A percentile compares a stretch with the other conserved stretches of the same genome.
Conservation (phyloP, 2,329 filamentous ascomycete species). For the Xylaria sp. region DNA sequence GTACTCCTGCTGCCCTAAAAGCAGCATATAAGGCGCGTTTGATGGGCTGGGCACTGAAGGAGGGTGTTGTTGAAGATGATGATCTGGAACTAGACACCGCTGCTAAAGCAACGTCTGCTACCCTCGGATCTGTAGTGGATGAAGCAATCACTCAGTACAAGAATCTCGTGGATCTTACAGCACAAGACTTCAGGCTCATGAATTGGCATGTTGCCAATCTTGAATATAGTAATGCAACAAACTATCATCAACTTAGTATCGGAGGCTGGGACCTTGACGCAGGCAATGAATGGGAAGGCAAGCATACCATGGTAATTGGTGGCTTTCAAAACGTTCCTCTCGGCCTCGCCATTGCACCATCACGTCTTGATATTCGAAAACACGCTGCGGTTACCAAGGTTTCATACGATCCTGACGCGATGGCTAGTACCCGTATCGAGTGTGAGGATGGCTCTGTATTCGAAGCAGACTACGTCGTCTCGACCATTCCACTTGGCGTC, state of each 20-base stretch:
- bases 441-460: slow-evolving; percentile 82
- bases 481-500: slow-evolving; percentile 90
- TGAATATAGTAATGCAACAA: slow-evolving; percentile 95
- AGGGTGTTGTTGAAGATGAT: slow-evolving; percentile 69
- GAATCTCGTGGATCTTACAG: slow-evolving; percentile 80
- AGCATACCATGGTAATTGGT: slow-evolving; percentile 91
- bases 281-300: slow-evolving; percentile 96
- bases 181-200: slow-evolving; percentile 88
- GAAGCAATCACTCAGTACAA: slow-evolving; percentile 91
- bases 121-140: slow-evolving; percentile 90
- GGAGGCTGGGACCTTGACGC: slow-evolving; percentile 96
- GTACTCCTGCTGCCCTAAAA: slow-evolving; percentile 74
- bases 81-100: slow-evolving; percentile 78
- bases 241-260: slow-evolving; percentile 86
- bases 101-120: slow-evolving; percentile 73
- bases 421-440: slow-evolving; percentile 69
- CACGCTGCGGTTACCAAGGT: slow-evolving; percentile 79
- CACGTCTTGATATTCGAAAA: slow-evolving; percentile 79
- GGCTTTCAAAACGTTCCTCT: slow-evolving; percentile 95
- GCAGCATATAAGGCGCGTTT: slow-evolving; percentile 80
- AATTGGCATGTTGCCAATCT: slow-evolving; percentile 99
- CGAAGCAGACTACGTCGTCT: slow-evolving; percentile 89
- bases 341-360: slow-evolving; percentile 82
- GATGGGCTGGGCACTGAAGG: slow-evolving; percentile 84
- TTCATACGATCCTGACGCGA: slow-evolving; percentile 65